These are phyloP conservation scores for Eucalyptus sideroxylon DNA, from an alignment of 345 rosid genomes.

Conservation along the genomic window DNA sequence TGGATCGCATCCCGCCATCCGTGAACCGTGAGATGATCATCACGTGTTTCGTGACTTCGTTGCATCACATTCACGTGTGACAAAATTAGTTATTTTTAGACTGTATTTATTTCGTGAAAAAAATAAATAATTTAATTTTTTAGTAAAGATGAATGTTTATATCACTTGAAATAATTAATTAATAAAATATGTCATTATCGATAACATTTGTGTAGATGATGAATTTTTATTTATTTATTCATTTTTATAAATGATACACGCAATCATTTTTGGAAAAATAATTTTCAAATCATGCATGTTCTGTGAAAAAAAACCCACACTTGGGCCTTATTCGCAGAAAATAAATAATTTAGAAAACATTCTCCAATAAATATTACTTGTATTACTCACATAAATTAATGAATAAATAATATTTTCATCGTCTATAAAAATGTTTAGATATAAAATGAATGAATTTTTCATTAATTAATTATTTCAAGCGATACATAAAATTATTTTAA, in stretches of 20 bases:
- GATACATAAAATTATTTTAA: too few relatives aligned
- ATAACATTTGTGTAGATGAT: accelerated
- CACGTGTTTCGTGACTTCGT: background rate
- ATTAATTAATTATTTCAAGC: too few relatives aligned
- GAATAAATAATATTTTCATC: too few relatives aligned
- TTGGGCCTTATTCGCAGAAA: accelerated
- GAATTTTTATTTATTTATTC: background rate
- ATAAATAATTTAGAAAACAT: too few relatives aligned
- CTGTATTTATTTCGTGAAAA: background rate
- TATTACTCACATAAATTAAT: background rate
- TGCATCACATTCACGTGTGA: background rate
- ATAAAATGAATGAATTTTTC: too few relatives aligned
- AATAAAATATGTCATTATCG: background rate
- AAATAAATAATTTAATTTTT: background rate
- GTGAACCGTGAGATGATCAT: background rate
- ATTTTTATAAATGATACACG: accelerated
- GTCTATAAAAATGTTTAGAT: accelerated
- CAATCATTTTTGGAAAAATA: accelerated
- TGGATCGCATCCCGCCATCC: background rate
- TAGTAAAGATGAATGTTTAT: background rate
- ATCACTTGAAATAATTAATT: background rate
- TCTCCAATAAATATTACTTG: background rate
- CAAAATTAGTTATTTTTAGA: background rate
- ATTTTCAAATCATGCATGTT: background rate
- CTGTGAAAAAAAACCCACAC: accelerated